Evolutionary conservation across 495 filamentous ascomycete species (phyloP), one percentile per base, ranked within the genome.

Genomic region (Parathielavia appendiculata): DNA sequence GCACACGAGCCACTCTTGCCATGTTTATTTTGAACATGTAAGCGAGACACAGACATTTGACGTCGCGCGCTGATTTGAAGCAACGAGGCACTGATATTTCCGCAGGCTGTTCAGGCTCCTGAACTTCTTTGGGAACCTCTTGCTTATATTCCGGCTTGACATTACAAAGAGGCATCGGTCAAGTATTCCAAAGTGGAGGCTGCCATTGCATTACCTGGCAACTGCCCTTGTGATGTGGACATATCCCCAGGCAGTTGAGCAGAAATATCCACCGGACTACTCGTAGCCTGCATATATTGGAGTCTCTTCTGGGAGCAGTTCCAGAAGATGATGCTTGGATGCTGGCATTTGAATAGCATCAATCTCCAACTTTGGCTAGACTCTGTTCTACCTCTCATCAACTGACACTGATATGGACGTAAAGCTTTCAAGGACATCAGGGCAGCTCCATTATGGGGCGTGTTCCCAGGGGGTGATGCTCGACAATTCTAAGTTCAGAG

Each of bases 1-100:
- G 39, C 39, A 54, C 57, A 5, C 23, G 53, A 14, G 65, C 64
- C 17, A 54, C 56, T 0, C 40, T 63, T 30, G 60, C 54, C n/a
- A 54, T 71, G 35, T 69, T 63, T 43, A 38, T 19, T 8, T 17
- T 71, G 23, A 69, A 71, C 56, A 54, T 66, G 66, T 69, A 43
- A 61, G 66, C 59, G 5, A 13, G 20, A 14, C 19, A 26, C 20
- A 17, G 0, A 54, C 11, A 9, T 2, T n/a, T n/a, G n/a, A n/a
- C n/a, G n/a, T n/a, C n/a, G n/a, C n/a, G n/a, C n/a, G n/a, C n/a
- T n/a, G n/a, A n/a, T 35, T 9, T n/a, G 12, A 11, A 14, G 23
- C 22, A 20, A 19, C 34, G 1, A n/a, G n/a, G 13, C 2, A 30
- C 32, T 43, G 39, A 40, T 34, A 14, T 6, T 44, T 22, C 13